Percentiles rank a stretch among this genome's conserved stretches.
phyloP scores from a whole-genome alignment of 352 stramenopile species.

The Elongisporangium undulatum region DNA sequence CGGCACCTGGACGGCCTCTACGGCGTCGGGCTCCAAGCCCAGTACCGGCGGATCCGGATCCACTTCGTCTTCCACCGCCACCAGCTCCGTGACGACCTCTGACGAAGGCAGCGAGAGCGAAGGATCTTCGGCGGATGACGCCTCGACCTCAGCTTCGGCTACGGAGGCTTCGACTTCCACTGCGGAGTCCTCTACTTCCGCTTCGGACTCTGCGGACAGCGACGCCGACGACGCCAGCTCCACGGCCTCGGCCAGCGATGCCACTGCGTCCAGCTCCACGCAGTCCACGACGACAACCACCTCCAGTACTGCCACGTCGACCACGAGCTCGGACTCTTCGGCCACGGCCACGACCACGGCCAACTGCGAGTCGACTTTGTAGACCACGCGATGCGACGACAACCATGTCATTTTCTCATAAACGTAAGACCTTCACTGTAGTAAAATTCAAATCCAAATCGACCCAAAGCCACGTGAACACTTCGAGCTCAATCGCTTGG shows the following conservation, averaged over 20 bases:
- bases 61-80: not conserved
- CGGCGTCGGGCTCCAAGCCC: conserved; percentile 2
- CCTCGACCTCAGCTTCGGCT: conserved; percentile 11
- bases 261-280: not conserved
- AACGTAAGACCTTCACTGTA: not conserved
- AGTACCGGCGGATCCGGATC: not conserved
- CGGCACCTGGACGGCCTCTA: conserved; percentile 32
- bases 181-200: conserved; percentile 2
- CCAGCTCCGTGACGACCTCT: conserved; percentile 10
- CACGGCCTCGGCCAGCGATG: not conserved
- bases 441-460: not conserved
- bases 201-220: not conserved
- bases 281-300: not conserved
- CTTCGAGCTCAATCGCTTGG: not conserved
- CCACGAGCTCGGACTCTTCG: not conserved
- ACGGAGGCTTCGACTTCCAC: conserved; percentile 4
- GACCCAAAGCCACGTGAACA: not conserved
- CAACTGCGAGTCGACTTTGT: not conserved
- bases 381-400: not conserved
- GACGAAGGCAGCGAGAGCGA: conserved; percentile 20
- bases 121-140: conserved; percentile 7
- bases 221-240: not conserved
- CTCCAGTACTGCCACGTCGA: not conserved
- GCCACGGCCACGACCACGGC: not conserved
- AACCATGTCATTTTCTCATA: too few relatives aligned